phyloP scores from a whole-genome alignment of 1,284 basidiomycete genomes.

The Puccinia hordei region DNA sequence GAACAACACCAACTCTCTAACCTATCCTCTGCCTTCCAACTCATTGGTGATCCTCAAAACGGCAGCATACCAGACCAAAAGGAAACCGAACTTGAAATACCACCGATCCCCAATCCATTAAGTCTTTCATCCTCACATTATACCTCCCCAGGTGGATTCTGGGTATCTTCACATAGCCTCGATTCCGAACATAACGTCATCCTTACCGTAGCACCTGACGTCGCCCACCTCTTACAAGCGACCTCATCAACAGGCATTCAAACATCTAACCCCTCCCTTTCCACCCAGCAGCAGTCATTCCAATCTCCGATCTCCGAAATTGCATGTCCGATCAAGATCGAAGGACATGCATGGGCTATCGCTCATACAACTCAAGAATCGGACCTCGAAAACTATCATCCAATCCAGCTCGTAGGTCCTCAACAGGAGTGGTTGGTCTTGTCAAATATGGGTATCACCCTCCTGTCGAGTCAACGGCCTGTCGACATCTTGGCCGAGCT shows the following conservation, averaged over 20 bases:
- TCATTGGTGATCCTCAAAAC: constrained; percentile 42
- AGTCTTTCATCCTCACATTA: constrained; percentile 60
- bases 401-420: constrained; percentile 64
- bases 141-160: constrained; percentile 62
- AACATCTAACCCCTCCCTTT: constrained; percentile 57
- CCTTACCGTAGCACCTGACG: constrained; percentile 74
- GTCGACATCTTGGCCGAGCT: constrained; percentile 72
- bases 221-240: constrained; percentile 59
- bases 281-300: constrained; percentile 29
- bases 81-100: constrained; percentile 62
- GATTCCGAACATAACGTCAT: constrained; percentile 73
- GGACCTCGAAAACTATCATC: constrained; percentile 61
- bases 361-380: constrained; percentile 58
- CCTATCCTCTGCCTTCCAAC: constrained; percentile 34
- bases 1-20: constrained; percentile 42
- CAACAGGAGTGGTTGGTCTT: constrained; percentile 76
- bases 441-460: constrained; percentile 79
- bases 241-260: constrained; percentile 56
- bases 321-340: constrained; percentile 73
- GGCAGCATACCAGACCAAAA: constrained; percentile 32
- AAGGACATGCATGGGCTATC: constrained; percentile 80
- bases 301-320: constrained; percentile 70
- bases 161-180: constrained; percentile 64
- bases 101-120: constrained; percentile 61
- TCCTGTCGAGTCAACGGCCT: constrained; percentile 78